Conservation (phyloP, 768 basidiomycete genomes). For the Pisolithus microcarpus region DNA sequence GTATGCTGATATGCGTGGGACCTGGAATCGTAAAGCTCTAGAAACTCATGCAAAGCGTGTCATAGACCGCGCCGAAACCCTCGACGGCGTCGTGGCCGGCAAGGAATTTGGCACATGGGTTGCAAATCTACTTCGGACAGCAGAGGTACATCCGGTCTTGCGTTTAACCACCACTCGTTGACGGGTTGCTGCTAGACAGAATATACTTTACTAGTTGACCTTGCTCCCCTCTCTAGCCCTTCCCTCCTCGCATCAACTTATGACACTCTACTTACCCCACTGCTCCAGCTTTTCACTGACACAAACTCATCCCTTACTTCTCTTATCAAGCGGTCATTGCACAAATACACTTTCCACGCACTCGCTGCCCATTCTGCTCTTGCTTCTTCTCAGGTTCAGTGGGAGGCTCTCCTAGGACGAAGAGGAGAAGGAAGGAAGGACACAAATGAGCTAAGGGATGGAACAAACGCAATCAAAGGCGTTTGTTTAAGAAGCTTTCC, state of each 20-base stretch:
- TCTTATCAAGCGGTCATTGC: constrained; percentile 69
- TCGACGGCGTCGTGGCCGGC: constrained; percentile 59
- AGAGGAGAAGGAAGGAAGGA: constrained; percentile 41
- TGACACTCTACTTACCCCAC: constrained; percentile 53
- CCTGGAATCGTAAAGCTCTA: constrained; percentile 68
- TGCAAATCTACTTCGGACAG: constrained; percentile 53
- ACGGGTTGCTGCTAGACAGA: constrained; percentile 44
- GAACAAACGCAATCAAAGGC: constrained; percentile 52
- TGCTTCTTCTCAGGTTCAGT: constrained; percentile 47
- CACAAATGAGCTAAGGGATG: constrained; percentile 67
- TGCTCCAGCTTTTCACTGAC: constrained; percentile 58
- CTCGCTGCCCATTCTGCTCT: constrained; percentile 62
- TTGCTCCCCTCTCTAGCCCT: constrained; percentile 50
- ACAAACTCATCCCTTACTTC: constrained; percentile 55
- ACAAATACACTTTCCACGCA: constrained; percentile 75
- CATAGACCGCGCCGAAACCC: constrained; percentile 62
- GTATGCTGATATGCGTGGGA: constrained; percentile 81
- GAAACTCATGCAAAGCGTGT: constrained; percentile 65
- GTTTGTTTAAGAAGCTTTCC: constrained; percentile 79
- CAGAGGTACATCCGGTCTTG: constrained; percentile 42
- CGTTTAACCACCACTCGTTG: background rate
- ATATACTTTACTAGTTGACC: constrained; percentile 53
- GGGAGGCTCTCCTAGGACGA: constrained; percentile 57
- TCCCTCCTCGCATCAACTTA: constrained; percentile 52
- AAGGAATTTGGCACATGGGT: constrained; percentile 71